Conservation (phyloP, 805 yeast genomes). For the Clavispora asparagi region DNA sequence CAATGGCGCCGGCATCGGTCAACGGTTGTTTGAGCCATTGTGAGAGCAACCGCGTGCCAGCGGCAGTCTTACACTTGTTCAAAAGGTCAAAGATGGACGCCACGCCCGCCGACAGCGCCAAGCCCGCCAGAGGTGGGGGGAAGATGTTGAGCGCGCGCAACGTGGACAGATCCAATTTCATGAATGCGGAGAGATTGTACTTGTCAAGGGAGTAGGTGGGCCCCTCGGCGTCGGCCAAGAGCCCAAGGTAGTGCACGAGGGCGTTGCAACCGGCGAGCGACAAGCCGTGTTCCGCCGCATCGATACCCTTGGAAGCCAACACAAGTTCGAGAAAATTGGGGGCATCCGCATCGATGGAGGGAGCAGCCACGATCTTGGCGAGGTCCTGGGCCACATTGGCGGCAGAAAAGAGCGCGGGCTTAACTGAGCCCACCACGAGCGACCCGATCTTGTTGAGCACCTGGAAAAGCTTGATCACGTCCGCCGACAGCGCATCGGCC, state of each 20-base stretch:
- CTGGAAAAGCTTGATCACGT: constrained; percentile 58
- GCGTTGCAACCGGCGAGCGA: constrained; percentile 67
- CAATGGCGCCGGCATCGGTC: constrained; percentile 55
- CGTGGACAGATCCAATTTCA: constrained; percentile 90
- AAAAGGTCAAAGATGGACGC: constrained; percentile 73
- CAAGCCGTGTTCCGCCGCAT: constrained; percentile 37
- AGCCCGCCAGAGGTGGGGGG: constrained; percentile 36
- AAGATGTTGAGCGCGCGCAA: constrained; percentile 82
- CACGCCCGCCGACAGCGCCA: constrained; percentile 20
- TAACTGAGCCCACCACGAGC: constrained; percentile 59
- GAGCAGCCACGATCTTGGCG: constrained; percentile 51
- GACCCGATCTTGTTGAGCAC: constrained; percentile 72
- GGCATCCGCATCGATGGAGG: constrained; percentile 22
- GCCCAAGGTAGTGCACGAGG: constrained; percentile 59
- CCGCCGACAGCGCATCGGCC: constrained; percentile 40
- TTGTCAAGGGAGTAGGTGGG: constrained; percentile 54
- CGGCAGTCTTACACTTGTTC: constrained; percentile 81
- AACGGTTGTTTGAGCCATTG: constrained; percentile 98
- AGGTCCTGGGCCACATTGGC: constrained; percentile 78
- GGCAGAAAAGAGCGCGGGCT: constrained; percentile 51
- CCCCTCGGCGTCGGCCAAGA: constrained; percentile 45
- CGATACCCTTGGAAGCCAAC: constrained; percentile 51
- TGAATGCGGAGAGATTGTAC: constrained; percentile 71
- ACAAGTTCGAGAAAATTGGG: constrained; percentile 33
- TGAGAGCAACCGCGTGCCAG: constrained; percentile 83